phyloP scores from a whole-genome alignment of 2,329 filamentous ascomycete genomes.

The Fusarium chuoi region DNA sequence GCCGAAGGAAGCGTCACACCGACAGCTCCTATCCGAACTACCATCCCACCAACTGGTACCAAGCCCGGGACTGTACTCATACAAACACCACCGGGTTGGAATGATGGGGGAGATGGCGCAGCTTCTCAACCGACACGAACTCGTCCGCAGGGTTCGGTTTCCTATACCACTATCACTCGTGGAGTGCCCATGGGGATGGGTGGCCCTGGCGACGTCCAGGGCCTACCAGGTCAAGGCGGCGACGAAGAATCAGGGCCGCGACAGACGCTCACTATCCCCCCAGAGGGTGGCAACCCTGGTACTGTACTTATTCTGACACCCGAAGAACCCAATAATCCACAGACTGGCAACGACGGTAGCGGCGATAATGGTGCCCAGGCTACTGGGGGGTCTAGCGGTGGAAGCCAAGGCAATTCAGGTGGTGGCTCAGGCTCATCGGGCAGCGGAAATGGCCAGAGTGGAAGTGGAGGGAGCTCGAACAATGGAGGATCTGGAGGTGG shows the following conservation, averaged over 20 bases:
- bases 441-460: background rate
- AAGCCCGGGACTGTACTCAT: constrained; percentile 37
- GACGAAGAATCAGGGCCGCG: background rate
- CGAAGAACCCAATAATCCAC: background rate
- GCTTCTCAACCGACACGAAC: background rate
- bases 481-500: background rate
- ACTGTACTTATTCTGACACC: constrained; percentile 23
- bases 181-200: background rate
- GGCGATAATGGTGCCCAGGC: background rate
- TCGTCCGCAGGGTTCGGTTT: background rate
- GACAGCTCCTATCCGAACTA: constrained; percentile 28
- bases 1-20: constrained; percentile 9
- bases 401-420: background rate
- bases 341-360: background rate
- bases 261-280: constrained; percentile 21
- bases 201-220: background rate
- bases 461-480: background rate
- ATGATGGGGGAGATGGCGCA: background rate
- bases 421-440: background rate
- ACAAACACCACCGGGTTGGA: constrained; percentile 21
- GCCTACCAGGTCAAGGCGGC: background rate
- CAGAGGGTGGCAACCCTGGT: constrained; percentile 13
- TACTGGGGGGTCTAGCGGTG: background rate
- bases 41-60: constrained; percentile 31
- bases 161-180: constrained; percentile 25